These are phyloP conservation scores for Trametes polyzona DNA, from an alignment of 1,284 basidiomycete species.

Conservation along the genomic window DNA sequence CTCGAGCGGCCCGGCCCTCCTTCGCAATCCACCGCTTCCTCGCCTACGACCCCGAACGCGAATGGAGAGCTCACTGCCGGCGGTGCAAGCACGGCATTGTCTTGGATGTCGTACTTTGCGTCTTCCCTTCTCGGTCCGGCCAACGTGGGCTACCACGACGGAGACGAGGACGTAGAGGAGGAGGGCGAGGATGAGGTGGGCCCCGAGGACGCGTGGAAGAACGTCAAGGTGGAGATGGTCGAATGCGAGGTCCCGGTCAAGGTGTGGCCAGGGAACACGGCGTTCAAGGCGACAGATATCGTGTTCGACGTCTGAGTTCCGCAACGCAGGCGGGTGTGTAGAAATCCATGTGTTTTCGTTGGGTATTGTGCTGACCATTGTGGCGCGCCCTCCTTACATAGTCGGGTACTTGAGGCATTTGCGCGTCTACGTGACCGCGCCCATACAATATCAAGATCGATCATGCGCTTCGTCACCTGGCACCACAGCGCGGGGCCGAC, in stretches of 20 bases:
- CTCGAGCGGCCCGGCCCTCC: slow-evolving; percentile 48
- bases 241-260: slow-evolving; percentile 91
- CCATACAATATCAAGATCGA: slow-evolving; percentile 11
- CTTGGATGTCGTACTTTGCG: slow-evolving; percentile 62
- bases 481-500: not conserved
- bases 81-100: slow-evolving; percentile 36
- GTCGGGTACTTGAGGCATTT: not conserved
- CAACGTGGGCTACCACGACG: slow-evolving; percentile 60
- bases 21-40: slow-evolving; percentile 10
- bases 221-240: slow-evolving; percentile 76
- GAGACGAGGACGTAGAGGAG: slow-evolving; percentile 46
- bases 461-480: slow-evolving; percentile 6
- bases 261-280: slow-evolving; percentile 89
- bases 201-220: slow-evolving; percentile 64
- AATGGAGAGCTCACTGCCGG: slow-evolving; percentile 17
- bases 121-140: slow-evolving; percentile 53
- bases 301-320: slow-evolving; percentile 68
- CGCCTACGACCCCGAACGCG: slow-evolving; percentile 8
- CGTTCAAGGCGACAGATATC: slow-evolving; percentile 79
- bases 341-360: not conserved
- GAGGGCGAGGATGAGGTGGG: slow-evolving; percentile 62
- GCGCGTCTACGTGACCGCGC: not conserved
- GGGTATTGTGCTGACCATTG: not conserved
- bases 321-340: not conserved
- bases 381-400: no score